phyloP scores from a whole-genome alignment of 441 rosid species.

The Adansonia grandidieri region DNA sequence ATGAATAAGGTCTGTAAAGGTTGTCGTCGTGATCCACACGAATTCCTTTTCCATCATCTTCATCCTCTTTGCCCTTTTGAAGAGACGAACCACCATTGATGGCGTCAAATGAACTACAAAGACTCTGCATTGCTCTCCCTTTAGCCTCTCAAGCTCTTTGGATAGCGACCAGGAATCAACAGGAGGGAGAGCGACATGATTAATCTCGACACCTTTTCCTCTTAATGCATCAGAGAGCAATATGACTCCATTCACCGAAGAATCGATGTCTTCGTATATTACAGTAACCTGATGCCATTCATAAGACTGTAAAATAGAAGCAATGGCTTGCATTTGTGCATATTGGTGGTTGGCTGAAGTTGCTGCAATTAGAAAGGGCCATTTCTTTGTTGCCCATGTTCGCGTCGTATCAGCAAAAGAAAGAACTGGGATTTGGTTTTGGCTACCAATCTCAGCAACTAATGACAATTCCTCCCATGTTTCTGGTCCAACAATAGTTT shows the following conservation, averaged over 20 bases:
- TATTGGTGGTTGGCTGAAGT: background rate
- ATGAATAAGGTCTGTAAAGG: conserved; percentile 30
- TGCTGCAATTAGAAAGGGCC: background rate
- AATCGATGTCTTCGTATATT: conserved; percentile 20
- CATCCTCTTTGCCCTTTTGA: conserved; percentile 38
- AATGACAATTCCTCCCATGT: background rate
- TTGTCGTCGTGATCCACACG: conserved; percentile 35
- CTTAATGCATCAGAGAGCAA: conserved; percentile 30
- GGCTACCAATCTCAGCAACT: conserved; percentile 4
- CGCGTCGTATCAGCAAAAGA: background rate
- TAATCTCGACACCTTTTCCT: conserved; percentile 25
- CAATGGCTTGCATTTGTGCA: conserved; percentile 31
- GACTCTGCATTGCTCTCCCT: conserved; percentile 23
- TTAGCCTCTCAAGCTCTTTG: conserved; percentile 29
- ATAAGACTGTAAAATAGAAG: conserved; percentile 27
- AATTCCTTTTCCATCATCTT: conserved; percentile 36
- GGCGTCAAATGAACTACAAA: conserved; percentile 31
- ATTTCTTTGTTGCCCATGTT: background rate
- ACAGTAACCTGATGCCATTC: conserved; percentile 34
- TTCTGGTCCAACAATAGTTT: background rate
- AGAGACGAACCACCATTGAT: conserved; percentile 24
- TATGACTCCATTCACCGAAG: conserved; percentile 16
- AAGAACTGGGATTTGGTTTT: background rate
- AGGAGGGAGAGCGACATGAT: conserved; percentile 28
- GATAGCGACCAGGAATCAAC: background rate